Percentiles rank a stretch among this genome's conserved stretches.
Evolutionary conservation across 2,329 filamentous ascomycete genomes (phyloP).

Genomic region (Corynespora cassiicola): DNA sequence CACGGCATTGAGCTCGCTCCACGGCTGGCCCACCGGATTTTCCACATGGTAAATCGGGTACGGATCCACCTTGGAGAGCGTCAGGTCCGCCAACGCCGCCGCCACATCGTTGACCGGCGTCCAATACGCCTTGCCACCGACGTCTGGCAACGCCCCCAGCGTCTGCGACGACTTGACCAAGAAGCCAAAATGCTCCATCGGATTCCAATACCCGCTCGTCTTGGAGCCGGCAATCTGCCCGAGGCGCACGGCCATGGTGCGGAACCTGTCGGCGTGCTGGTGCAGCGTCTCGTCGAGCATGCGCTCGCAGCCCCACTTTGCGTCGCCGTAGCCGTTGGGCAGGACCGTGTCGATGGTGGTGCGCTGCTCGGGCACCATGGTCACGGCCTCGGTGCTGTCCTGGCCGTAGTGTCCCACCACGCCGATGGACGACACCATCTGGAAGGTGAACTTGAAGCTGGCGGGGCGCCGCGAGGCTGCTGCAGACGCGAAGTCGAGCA

Average conservation of each 20-base stretch:
- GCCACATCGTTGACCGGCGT: conserved; percentile 54
- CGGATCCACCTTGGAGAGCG: conserved; percentile 20
- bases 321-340: conserved; percentile 59
- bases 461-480: conserved; percentile 20
- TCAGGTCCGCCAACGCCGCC: conserved; percentile 40
- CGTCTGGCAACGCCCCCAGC: conserved; percentile 49
- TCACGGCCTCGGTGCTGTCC: conserved; percentile 13
- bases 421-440: conserved; percentile 52
- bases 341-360: conserved; percentile 50
- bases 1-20: conserved; percentile 44
- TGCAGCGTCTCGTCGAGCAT: conserved; percentile 59
- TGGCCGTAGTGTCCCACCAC: conserved; percentile 44
- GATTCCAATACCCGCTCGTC: conserved; percentile 62
- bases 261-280: conserved; percentile 51
- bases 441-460: conserved; percentile 40
- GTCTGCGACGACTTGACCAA: conserved; percentile 59
- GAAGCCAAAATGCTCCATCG: conserved; percentile 58
- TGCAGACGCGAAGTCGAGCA: conserved; percentile 55
- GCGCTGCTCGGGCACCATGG: conserved; percentile 52
- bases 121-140: conserved; percentile 54
- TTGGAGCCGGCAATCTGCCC: conserved; percentile 62
- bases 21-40: conserved; percentile 52
- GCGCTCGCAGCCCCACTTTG: conserved; percentile 59
- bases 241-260: conserved; percentile 51
- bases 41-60: conserved; percentile 55